Base-by-base conservation (phyloP, 1,139 yeast species). In the Spencermartinsiella ligniputridi region DNA sequence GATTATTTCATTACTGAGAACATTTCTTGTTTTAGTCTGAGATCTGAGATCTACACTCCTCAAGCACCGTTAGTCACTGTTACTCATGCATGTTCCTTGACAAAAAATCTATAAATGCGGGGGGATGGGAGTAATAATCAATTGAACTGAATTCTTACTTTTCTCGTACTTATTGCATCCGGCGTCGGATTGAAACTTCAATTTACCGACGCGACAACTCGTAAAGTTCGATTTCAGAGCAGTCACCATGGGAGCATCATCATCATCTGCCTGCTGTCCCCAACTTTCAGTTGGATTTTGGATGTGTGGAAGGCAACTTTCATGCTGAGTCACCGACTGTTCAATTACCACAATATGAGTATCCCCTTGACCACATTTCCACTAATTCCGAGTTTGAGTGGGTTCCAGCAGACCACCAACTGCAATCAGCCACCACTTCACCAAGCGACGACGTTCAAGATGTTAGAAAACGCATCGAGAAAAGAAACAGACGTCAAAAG, bases 391-490 rank as follows among this genome's bases (percentile, higher is more conserved):
- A 8, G 15, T 11, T 27, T 27, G 32, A 27, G 15, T n/a, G 15
- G 13, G 4, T 6, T 9, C 6, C 25, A 8, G 8, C 32, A 8
- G 32, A 27, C 4, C 5, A 22, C 6, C 25, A 22, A 11, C 15
- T 27, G 34, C 29, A 25, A 35, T 37, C 33, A 36, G 12, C 17
- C 18, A n/a, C 24, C 19, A 13, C 17, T 6, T 27, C 33, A n/a
- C 6, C 25, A 16, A 12, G 12, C 19, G 42, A 36, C n/a, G 35
- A 40, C 1, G 32, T 47, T 30, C 24, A 22, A 16, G 37, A 38
- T 11, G 51, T 49, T 3, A 32, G 49, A 18, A 40, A 39, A 18
- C 37, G 51, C 18, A 42, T 49, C 22, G 51, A 47, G 18, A 49
- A 49, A 32, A 40, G 52, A 19, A 45, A 41, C 16, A 32, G 40